These are phyloP conservation scores for Lachancea mirantina DNA, from an alignment of 805 yeast genomes.

Conservation along the genomic window DNA sequence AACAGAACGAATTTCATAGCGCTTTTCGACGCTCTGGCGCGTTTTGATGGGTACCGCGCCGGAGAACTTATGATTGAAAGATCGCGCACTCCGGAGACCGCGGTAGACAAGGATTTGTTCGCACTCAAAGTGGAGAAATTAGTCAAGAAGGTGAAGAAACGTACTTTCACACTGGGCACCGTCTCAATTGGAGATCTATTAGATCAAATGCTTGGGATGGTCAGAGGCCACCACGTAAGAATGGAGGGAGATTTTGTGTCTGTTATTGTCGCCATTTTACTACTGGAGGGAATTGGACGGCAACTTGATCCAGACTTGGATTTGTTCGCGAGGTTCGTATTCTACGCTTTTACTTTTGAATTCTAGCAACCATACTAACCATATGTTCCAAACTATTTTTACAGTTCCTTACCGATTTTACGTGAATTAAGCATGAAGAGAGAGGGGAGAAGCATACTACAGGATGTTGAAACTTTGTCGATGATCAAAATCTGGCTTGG, in stretches of 20 bases:
- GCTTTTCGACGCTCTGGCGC: slow-evolving; percentile 78
- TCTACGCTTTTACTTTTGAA: slow-evolving; percentile 30
- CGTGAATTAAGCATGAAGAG: slow-evolving; percentile 68
- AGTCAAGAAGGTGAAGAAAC: slow-evolving; percentile 70
- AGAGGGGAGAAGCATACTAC: slow-evolving; percentile 54
- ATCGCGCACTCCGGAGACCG: slow-evolving; percentile 91
- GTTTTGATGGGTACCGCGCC: slow-evolving; percentile 88
- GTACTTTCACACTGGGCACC: slow-evolving; percentile 89
- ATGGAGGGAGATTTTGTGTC: slow-evolving; percentile 97
- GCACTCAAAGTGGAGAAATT: slow-evolving; percentile 80
- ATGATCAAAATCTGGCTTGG: slow-evolving; percentile 92
- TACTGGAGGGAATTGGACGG: slow-evolving; percentile 92
- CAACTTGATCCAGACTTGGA: slow-evolving; percentile 90
- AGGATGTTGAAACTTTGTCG: slow-evolving; percentile 54
- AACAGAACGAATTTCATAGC: slow-evolving; percentile 85
- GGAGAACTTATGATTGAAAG: slow-evolving; percentile 95
- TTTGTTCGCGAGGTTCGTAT: slow-evolving; percentile 92
- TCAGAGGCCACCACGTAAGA: slow-evolving; percentile 86
- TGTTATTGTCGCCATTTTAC: slow-evolving; percentile 85
- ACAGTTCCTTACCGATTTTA: slow-evolving; percentile 73
- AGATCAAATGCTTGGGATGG: slow-evolving; percentile 85
- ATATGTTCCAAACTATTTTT: background rate
- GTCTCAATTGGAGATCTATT: slow-evolving; percentile 87
- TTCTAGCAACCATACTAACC: too few species aligned
- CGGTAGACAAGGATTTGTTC: slow-evolving; percentile 73